These are phyloP conservation scores for Shiraia sp. DNA, from an alignment of 2,329 filamentous ascomycete genomes.

Conservation along the genomic window DNA sequence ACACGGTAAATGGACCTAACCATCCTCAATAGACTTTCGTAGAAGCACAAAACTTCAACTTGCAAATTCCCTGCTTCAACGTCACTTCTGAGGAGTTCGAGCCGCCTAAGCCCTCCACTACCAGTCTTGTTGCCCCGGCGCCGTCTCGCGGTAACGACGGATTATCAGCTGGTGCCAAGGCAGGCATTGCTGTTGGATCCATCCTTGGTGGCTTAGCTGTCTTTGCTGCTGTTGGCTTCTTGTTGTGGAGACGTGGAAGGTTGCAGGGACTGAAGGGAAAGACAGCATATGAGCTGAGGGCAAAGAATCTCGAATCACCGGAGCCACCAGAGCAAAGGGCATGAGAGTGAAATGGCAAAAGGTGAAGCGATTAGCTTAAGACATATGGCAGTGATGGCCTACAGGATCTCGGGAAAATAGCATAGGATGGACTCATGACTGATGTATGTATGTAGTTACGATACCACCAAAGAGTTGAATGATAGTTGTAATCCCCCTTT, in stretches of 20 bases:
- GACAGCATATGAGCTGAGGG: slow-evolving; percentile 30
- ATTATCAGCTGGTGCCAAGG: slow-evolving; percentile 49
- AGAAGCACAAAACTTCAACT: slow-evolving; percentile 44
- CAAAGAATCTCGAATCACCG: slow-evolving; percentile 17
- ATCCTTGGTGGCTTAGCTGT: slow-evolving; percentile 28
- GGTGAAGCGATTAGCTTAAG: no score
- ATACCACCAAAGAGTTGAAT: no score
- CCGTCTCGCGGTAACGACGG: slow-evolving; percentile 16
- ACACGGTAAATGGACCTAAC: no score
- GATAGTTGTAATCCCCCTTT: no score
- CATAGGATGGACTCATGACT: no score
- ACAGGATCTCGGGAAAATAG: no score
- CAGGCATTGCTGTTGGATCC: slow-evolving; percentile 47
- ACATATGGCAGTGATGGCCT: no score
- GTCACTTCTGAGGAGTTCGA: slow-evolving; percentile 46
- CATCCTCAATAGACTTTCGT: slow-evolving; percentile 41
- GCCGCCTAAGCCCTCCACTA: slow-evolving; percentile 28
- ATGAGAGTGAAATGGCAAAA: neutral
- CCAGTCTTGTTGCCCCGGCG: slow-evolving; percentile 23
- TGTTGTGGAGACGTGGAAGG: slow-evolving; percentile 25
- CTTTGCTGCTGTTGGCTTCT: slow-evolving; percentile 24
- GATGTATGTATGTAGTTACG: no score
- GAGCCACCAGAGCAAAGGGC: slow-evolving; percentile 2
- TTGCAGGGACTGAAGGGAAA: slow-evolving; percentile 21
- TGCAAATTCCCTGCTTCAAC: slow-evolving; percentile 53